Evolutionary conservation across 2,329 filamentous ascomycete genomes (phyloP), one percentile per base, ranked within the genome.

Genomic region (Hypoxylon sp.): DNA sequence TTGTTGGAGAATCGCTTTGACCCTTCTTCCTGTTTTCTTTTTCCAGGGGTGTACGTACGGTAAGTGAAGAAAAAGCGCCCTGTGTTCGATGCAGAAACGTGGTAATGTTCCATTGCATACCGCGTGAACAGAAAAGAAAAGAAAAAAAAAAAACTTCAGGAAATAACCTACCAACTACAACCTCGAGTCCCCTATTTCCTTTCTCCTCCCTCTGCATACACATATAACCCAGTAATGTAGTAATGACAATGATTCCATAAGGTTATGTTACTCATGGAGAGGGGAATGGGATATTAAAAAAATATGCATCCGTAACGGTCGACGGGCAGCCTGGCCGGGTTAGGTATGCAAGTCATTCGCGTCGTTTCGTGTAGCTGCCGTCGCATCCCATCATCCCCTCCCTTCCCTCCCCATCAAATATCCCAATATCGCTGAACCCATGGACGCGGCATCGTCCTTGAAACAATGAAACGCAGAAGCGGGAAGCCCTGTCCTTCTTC

Each of bases 31-130:
- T n/a, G 9, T 3, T 26, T 31, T 44, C 29, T 9, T 37, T n/a
- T n/a, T 39, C 13, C 33, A 51, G 26, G 56, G 54, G 31, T 44
- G 22, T 22, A 22, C 24, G 24, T 46, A 24, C 4, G 26, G 6
- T 26, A 22, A 22, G 19, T 22, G 19, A 22, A 22, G 22, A 17
- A 8, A 50, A 42, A 35, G 37, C 46, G 44, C 53, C 42, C 19
- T 54, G 39, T 50, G 55, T 62, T 48, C 55, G 63, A 68, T 63
- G 65, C 52, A 70, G 66, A 71, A 72, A 72, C 70, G 68, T 72
- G 70, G 70, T 70, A 65, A 64, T 71, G 70, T 72, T 71, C 66
- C 68, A 72, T 71, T 63, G 70, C 67, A 71, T 71, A 56, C 60
- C 64, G 54, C 48, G 50, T 31, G 13, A 19, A 42, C 17, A 39